These are phyloP conservation scores for Strobilomyces echinocephalus DNA, from an alignment of 768 basidiomycete genomes.

Conservation along the genomic window DNA sequence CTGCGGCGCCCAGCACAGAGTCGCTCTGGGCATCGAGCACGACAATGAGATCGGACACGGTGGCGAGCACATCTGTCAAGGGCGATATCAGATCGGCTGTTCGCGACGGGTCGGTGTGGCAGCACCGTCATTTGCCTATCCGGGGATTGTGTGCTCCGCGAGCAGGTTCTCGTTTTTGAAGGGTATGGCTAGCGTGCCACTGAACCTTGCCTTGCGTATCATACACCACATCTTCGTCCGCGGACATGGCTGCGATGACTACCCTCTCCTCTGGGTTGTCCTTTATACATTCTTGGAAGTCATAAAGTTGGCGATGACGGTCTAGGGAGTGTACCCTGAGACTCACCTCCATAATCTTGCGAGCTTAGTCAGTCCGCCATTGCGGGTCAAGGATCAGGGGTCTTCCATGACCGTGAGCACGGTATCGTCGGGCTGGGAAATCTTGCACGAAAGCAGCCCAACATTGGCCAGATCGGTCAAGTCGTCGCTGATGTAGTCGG, in stretches of 20 bases:
- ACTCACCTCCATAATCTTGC: conserved; percentile 22
- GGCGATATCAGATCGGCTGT: conserved; percentile 2
- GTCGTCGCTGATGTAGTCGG: conserved; percentile 36
- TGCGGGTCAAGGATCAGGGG: conserved; percentile 33
- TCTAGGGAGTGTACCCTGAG: not conserved
- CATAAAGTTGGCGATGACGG: not conserved
- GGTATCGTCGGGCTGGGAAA: conserved; percentile 57
- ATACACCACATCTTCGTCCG: conserved; percentile 28
- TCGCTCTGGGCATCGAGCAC: conserved; percentile 62
- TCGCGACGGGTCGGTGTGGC: not conserved
- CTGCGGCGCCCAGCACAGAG: conserved; percentile 53
- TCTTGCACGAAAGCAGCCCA: conserved; percentile 48
- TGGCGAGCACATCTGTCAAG: conserved; percentile 39
- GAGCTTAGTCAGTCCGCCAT: conserved; percentile 40
- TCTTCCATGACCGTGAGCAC: conserved; percentile 45
- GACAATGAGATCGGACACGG: conserved; percentile 63
- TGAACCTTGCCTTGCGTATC: conserved; percentile 21
- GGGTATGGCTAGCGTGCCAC: conserved; percentile 42
- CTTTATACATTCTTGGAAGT: conserved; percentile 30
- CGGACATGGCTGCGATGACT: conserved; percentile 25
- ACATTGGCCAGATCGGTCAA: conserved; percentile 35
- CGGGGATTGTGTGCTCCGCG: conserved; percentile 36
- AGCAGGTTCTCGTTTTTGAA: conserved; percentile 63
- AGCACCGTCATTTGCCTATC: conserved; percentile 25
- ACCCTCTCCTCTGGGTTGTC: conserved; percentile 38